Base-by-base conservation (phyloP, 108 stramenopile genomes). In the Pseudonitzschia multiseries region DNA sequence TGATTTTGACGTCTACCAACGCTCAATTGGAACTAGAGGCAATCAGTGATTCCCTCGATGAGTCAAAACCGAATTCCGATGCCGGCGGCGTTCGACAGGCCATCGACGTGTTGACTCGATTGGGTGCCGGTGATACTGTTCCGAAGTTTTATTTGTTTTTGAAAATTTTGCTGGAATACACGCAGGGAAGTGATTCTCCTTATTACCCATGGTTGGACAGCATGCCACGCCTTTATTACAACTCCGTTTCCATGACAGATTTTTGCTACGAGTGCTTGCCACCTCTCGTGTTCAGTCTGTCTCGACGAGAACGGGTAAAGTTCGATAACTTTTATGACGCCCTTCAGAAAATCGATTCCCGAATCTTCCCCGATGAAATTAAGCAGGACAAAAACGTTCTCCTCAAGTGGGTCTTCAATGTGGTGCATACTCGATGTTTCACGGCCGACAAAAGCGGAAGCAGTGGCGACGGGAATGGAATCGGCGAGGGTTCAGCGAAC, bases 401-500 rank as follows among this genome's bases (percentile, higher is more conserved):
- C 28, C 53, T 82, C 21, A 88, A 88, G 56, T 88, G 87, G 87
- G 85, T 83, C 4, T 88, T 80, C 71, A 83, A 85, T 54, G 85
- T 86, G 15, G 87, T 81, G 1, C 42, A 80, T 14, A 88, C 87
- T 24, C 78, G 87, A 29, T 84, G 75, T 20, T 59, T 72, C 14
- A 80, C 77, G 22, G 67, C 64, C 29, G 57, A 79, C 56, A 79
- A 81, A 40, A 81, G 81, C 67, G 80, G 61, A 31, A 31, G 40
- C 10, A 40, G 6, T 62, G 61, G 61, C 36, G n/a, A 62, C n/a
- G 32, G 40, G 6, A 62, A 26, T 10, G 41, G 51, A 10, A 36
- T 43, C 15, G 71, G 69, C 8, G 50, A 53, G 31, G 40, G 40
- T 17, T 26, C 51, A 70, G 31, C 10, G 1, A 56, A 31, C 22